Percentiles rank a stretch among this genome's conserved stretches.
Conservation (phyloP, 225 moss, liverwort and hornwort genomes). For the Lunularia cruciata region DNA sequence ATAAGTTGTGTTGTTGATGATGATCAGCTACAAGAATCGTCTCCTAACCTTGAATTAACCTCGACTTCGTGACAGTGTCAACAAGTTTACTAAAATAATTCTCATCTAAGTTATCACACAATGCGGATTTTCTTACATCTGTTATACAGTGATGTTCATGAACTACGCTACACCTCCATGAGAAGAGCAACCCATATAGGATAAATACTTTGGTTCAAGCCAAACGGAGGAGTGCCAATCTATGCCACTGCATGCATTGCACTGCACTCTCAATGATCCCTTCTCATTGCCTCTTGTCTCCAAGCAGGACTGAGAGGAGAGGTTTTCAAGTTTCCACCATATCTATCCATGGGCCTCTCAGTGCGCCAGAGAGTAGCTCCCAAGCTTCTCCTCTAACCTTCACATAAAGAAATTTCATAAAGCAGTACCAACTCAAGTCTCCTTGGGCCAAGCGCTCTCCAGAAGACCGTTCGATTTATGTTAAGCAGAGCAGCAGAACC, state of each 20-base stretch:
- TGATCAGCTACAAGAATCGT: conserved; percentile 9
- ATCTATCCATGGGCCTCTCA: conserved; percentile 1
- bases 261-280: background rate
- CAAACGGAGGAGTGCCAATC: conserved; percentile 4
- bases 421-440: background rate
- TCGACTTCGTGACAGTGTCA: conserved; percentile 17
- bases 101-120: conserved; percentile 18
- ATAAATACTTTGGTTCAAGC: conserved; percentile 17
- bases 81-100: conserved; percentile 4
- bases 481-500: background rate
- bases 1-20: background rate
- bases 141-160: conserved; percentile 14
- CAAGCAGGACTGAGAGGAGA: conserved; percentile 10
- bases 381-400: conserved; percentile 5
- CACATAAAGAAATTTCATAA: background rate
- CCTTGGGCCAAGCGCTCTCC: background rate
- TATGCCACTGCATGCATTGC: background rate
- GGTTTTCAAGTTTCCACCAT: background rate
- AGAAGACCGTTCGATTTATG: too few relatives aligned
- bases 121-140: conserved; percentile 17
- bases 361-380: conserved; percentile 4
- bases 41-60: conserved; percentile 7
- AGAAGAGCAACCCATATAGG: conserved; percentile 16
- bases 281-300: background rate
- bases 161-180: conserved; percentile 15